Evolutionary conservation across 331 rosid genomes (phyloP).

Genomic region (Malus hybrid): DNA sequence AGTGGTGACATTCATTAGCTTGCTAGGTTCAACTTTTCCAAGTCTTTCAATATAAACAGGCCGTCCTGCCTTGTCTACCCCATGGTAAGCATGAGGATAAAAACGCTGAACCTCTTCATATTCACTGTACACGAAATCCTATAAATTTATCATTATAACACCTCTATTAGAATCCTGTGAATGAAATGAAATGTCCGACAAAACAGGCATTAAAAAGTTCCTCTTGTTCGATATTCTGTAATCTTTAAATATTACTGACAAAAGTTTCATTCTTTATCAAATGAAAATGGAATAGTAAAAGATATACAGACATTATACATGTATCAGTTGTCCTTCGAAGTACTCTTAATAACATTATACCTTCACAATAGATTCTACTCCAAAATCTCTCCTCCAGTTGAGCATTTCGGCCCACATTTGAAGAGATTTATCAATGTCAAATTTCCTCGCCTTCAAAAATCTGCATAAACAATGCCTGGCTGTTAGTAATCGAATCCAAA

Average conservation of each 20-base stretch:
- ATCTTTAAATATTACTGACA: neutral
- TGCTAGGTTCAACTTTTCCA: slow-evolving; percentile 81
- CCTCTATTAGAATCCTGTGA: neutral
- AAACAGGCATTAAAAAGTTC: slow-evolving; percentile 1
- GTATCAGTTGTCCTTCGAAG: slow-evolving; percentile 5
- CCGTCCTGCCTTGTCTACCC: slow-evolving; percentile 88
- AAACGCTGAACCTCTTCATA: slow-evolving; percentile 67
- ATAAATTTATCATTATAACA: neutral
- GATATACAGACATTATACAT: neutral
- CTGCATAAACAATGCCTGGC: slow-evolving; percentile 37
- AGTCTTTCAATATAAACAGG: slow-evolving; percentile 94
- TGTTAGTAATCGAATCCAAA: slow-evolving; percentile 6
- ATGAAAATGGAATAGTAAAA: neutral
- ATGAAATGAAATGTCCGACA: slow-evolving; percentile 1
- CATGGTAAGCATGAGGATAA: slow-evolving; percentile 96
- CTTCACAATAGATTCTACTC: slow-evolving; percentile 70
- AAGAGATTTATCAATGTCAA: slow-evolving; percentile 75
- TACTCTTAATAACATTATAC: slow-evolving; percentile 23
- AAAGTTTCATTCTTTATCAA: neutral
- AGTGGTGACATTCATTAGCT: slow-evolving; percentile 80
- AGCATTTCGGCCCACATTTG: slow-evolving; percentile 97
- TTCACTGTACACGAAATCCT: slow-evolving; percentile 79
- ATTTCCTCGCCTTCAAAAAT: slow-evolving; percentile 88
- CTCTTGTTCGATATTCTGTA: neutral
- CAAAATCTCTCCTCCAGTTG: slow-evolving; percentile 73